These are phyloP conservation scores for Moesziomyces antarcticus DNA, from an alignment of 1,284 basidiomycete species.

Conservation along the genomic window DNA sequence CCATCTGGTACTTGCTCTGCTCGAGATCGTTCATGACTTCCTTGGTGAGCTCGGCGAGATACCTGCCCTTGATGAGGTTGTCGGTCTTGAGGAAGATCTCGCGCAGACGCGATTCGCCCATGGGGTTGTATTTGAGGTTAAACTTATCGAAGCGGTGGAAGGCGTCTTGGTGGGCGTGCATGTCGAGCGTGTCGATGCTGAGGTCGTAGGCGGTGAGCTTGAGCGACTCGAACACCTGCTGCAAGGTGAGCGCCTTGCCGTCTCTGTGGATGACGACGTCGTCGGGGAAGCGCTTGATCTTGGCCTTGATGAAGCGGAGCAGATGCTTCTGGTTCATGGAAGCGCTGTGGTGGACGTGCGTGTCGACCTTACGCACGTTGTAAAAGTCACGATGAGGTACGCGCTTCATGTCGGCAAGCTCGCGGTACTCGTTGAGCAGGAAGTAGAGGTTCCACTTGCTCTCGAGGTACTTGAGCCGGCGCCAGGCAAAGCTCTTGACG, in stretches of 20 bases:
- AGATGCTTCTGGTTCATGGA: constrained; percentile 99
- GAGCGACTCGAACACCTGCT: constrained; percentile 94
- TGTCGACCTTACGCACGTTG: constrained; percentile 95
- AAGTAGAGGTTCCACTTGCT: constrained; percentile 96
- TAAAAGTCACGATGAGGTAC: constrained; percentile 87
- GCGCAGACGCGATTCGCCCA: constrained; percentile 91
- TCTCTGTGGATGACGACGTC: constrained; percentile 97
- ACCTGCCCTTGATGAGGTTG: constrained; percentile 79
- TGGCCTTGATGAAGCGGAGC: constrained; percentile 98
- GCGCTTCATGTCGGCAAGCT: constrained; percentile 94
- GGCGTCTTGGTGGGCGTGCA: constrained; percentile 97
- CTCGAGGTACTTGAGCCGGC: constrained; percentile 90
- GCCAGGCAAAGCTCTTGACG: constrained; percentile 93
- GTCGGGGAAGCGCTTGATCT: constrained; percentile 85
- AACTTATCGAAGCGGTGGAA: constrained; percentile 92
- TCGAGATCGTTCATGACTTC: constrained; percentile 97
- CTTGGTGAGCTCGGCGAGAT: constrained; percentile 92
- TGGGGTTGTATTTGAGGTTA: constrained; percentile 80
- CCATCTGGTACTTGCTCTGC: constrained; percentile 92
- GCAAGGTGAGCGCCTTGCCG: constrained; percentile 85
- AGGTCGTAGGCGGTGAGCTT: constrained; percentile 96
- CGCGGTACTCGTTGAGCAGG: constrained; percentile 92
- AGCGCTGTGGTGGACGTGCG: constrained; percentile 97
- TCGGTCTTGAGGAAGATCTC: constrained; percentile 99
- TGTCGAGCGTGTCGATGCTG: constrained; percentile 98